These are phyloP conservation scores for cucumber (Cucumis sativus) DNA, from an alignment of 306 rosid genomes.

Conservation along the genomic window Cucumber_9930_V3 NC_026661.2:11682501-11683000, in stretches of 20 bases:
- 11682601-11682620: slow-evolving; percentile 37
- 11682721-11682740: slow-evolving; percentile 32
- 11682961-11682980: neutral
- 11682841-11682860: slow-evolving; percentile 48
- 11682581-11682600: slow-evolving; percentile 40
- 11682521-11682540: neutral
- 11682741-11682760: slow-evolving; percentile 12
- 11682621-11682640: slow-evolving; percentile 55
- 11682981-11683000: neutral
- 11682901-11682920: slow-evolving; percentile 60
- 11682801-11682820: slow-evolving; percentile 43
- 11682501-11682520: neutral
- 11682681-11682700: slow-evolving; percentile 60
- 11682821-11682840: slow-evolving; percentile 55
- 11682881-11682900: slow-evolving; percentile 30
- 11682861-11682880: slow-evolving; percentile 26
- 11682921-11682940: slow-evolving; percentile 28
- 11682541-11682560: slow-evolving; percentile 55
- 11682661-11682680: slow-evolving; percentile 71
- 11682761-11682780: slow-evolving; percentile 11
- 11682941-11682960: neutral
- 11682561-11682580: slow-evolving; percentile 60
- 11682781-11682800: slow-evolving; percentile 62
- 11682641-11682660: slow-evolving; percentile 57
- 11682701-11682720: slow-evolving; percentile 48